phyloP scores from a whole-genome alignment of 129 eudicot species.

The Daucus carota region DH1_v3.0 NC_030382.2:47397001-47397500 shows the following conservation, averaged over 20 bases:
- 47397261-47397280: constrained; percentile 14
- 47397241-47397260: constrained; percentile 32
- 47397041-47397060: not conserved
- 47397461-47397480: constrained; percentile 75
- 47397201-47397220: constrained; percentile 8
- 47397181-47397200: constrained; percentile 12
- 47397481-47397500: constrained; percentile 60
- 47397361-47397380: not conserved
- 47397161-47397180: constrained; percentile 22
- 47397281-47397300: constrained; percentile 20
- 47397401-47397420: constrained; percentile 1
- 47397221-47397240: constrained; percentile 22
- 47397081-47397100: not conserved
- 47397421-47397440: constrained; percentile 28
- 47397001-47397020: not conserved
- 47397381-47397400: not conserved
- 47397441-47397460: constrained; percentile 34
- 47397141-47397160: not conserved
- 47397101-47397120: not conserved
- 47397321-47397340: not conserved
- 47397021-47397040: not conserved
- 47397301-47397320: constrained; percentile 3
- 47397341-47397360: not conserved
- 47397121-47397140: not conserved
- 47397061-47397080: not conserved